Conservation (phyloP, 768 basidiomycete species). For the Phlegmacium glaucopus region DNA sequence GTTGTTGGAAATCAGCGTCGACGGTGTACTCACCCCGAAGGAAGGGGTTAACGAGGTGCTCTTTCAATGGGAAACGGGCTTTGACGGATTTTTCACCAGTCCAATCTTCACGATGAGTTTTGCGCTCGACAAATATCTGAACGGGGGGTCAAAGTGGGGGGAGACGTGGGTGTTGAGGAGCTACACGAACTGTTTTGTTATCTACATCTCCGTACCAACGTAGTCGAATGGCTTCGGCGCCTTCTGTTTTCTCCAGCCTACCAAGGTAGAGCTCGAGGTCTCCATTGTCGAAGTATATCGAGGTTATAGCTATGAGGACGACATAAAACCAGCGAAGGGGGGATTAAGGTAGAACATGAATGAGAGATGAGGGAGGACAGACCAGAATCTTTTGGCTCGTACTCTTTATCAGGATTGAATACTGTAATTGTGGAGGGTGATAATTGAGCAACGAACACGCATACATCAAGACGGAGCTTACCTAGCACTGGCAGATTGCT, state of each 20-base stretch:
- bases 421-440: conserved; percentile 45
- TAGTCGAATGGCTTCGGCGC: conserved; percentile 93
- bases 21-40: conserved; percentile 87
- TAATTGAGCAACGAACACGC: not conserved
- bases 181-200: conserved; percentile 63
- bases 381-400: conserved; percentile 81
- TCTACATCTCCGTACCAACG: conserved; percentile 95
- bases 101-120: conserved; percentile 97
- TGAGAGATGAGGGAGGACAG: conserved; percentile 9
- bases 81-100: conserved; percentile 99
- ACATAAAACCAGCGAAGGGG: not conserved
- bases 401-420: conserved; percentile 93
- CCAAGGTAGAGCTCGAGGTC: conserved; percentile 95
- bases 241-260: conserved; percentile 96
- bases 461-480: too few relatives aligned
- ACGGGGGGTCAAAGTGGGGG: not conserved
- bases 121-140: conserved; percentile 85
- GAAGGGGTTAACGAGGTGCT: conserved; percentile 90
- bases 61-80: conserved; percentile 93
- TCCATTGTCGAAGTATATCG: conserved; percentile 96
- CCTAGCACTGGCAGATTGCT: conserved; percentile 92
- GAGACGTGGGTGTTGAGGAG: too few relatives aligned
- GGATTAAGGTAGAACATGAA: not conserved
- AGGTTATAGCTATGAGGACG: conserved; percentile 71
- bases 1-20: conserved; percentile 87